Evolutionary conservation across 176 grass and related monocot genomes (phyloP).

Genomic region (Eragrostis nindensis): DNA sequence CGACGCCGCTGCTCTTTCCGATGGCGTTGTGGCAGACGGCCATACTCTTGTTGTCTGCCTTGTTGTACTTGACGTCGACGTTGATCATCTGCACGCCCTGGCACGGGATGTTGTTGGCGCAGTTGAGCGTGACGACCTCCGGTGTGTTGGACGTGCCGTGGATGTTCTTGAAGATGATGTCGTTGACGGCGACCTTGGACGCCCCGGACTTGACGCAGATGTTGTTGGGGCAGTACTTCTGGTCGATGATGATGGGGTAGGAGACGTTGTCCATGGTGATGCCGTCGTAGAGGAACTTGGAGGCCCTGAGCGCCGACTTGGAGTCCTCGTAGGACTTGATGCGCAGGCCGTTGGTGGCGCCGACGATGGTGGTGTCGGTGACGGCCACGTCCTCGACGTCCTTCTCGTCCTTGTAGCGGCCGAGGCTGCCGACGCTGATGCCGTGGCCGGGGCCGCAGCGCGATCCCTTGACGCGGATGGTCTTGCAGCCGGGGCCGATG

Average conservation of each 20-base stretch:
- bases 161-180: constrained; percentile 66
- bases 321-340: constrained; percentile 81
- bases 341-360: constrained; percentile 66
- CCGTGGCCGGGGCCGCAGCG: constrained; percentile 73
- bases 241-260: constrained; percentile 80
- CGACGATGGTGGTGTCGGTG: constrained; percentile 45
- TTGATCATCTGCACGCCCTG: constrained; percentile 60
- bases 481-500: constrained; percentile 53
- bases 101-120: constrained; percentile 58
- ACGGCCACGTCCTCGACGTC: constrained; percentile 65
- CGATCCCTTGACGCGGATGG: constrained; percentile 38
- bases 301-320: constrained; percentile 42
- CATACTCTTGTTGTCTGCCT: constrained; percentile 24
- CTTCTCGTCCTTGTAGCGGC: constrained; percentile 66
- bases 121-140: constrained; percentile 57
- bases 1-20: constrained; percentile 30
- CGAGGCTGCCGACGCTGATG: constrained; percentile 82
- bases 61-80: constrained; percentile 56
- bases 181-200: constrained; percentile 53
- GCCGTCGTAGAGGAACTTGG: constrained; percentile 55
- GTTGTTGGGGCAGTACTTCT: constrained; percentile 82
- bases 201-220: constrained; percentile 40
- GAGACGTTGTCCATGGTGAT: constrained; percentile 71
- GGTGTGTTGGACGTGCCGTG: constrained; percentile 59
- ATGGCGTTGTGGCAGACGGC: constrained; percentile 49